Percentiles rank a stretch among this genome's conserved stretches.
phyloP scores from a whole-genome alignment of 257 asterid genomes.

The Lycium ferocissimum region DNA sequence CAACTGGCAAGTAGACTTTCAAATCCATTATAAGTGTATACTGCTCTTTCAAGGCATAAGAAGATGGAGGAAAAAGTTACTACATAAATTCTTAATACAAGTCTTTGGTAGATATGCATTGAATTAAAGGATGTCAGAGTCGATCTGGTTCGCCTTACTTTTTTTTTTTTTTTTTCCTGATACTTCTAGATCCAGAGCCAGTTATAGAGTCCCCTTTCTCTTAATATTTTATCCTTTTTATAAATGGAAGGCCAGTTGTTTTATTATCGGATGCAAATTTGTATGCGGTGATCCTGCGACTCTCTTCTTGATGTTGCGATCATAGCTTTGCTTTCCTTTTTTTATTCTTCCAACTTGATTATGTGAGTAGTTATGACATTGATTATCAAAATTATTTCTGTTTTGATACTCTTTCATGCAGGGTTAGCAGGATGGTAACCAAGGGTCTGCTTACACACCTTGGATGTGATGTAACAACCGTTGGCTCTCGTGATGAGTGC shows the following conservation, averaged over 20 bases:
- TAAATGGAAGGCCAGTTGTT: not conserved
- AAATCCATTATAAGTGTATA: not conserved
- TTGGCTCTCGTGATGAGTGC: slow-evolving; percentile 82
- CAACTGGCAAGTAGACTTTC: slow-evolving; percentile 7
- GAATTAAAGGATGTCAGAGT: not conserved
- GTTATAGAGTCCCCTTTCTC: not conserved
- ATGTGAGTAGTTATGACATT: slow-evolving; percentile 8
- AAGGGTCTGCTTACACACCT: slow-evolving; percentile 87
- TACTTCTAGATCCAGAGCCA: slow-evolving; percentile 12
- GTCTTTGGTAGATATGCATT: not conserved
- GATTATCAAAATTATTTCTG: not conserved
- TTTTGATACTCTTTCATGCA: slow-evolving; percentile 33
- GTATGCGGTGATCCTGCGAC: not conserved
- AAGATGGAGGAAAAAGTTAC: not conserved
- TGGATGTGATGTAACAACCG: slow-evolving; percentile 86
- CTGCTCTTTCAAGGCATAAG: slow-evolving; percentile 13
- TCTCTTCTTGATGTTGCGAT: not conserved
- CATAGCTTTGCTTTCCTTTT: not conserved
- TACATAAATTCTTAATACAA: not conserved
- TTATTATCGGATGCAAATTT: not conserved
- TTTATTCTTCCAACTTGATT: not conserved
- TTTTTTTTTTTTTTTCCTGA: not conserved
- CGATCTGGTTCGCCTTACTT: not conserved
- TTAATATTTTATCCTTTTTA: no score
- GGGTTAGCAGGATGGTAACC: slow-evolving; percentile 89